Evolutionary conservation across 306 rosid genomes (phyloP).

Genomic region (Betula pendula): DNA sequence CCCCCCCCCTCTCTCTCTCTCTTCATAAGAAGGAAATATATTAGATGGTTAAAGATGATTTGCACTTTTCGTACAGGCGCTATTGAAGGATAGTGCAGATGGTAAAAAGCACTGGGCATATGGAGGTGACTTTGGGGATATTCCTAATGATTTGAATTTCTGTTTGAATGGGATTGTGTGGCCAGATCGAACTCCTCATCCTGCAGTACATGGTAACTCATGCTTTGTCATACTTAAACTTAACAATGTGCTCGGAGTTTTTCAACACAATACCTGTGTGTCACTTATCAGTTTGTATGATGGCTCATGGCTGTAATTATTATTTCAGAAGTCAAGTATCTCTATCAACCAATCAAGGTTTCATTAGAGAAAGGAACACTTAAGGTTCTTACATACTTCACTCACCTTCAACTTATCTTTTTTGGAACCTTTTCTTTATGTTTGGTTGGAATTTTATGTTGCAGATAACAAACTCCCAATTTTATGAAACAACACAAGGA

Average conservation of each 20-base stretch:
- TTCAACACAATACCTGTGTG: background rate
- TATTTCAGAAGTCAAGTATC: slow-evolving; percentile 76
- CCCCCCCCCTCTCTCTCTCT: background rate
- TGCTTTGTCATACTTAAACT: slow-evolving; percentile 5
- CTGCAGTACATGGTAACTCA: slow-evolving; percentile 75
- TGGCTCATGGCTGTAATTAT: slow-evolving; percentile 23
- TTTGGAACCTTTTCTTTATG: slow-evolving; percentile 12
- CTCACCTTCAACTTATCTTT: slow-evolving; percentile 12
- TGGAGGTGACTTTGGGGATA: slow-evolving; percentile 95
- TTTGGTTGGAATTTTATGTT: slow-evolving; percentile 25
- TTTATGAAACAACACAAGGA: slow-evolving; percentile 72
- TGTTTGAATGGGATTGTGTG: slow-evolving; percentile 77
- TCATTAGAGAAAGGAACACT: slow-evolving; percentile 48
- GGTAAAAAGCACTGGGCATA: slow-evolving; percentile 88
- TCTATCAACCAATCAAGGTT: slow-evolving; percentile 89
- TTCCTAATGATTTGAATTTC: slow-evolving; percentile 86
- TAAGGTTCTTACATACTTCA: slow-evolving; percentile 46
- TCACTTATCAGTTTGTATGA: slow-evolving; percentile 5
- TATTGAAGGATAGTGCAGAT: slow-evolving; percentile 52
- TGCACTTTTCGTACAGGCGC: slow-evolving; percentile 46
- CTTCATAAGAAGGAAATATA: background rate
- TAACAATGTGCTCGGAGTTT: background rate
- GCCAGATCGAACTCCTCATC: slow-evolving; percentile 96
- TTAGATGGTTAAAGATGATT: slow-evolving; percentile 11
- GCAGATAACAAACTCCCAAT: slow-evolving; percentile 73